These are phyloP conservation scores for Zoysia matrella DNA, from an alignment of 202 grass and related monocot genomes.

Conservation along the genomic window DNA sequence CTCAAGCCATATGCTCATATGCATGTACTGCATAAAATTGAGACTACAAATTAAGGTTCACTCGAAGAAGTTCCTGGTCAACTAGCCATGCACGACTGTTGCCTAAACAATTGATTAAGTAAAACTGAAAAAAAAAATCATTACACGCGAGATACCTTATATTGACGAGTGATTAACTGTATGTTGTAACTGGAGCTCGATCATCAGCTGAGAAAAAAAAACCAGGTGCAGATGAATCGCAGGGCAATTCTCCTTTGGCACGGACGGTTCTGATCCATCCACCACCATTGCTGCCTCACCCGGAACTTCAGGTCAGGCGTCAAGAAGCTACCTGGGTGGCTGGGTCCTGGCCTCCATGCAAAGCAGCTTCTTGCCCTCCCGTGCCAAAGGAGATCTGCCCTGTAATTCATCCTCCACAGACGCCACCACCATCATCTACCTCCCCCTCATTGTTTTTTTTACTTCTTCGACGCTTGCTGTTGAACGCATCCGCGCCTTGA, in stretches of 20 bases:
- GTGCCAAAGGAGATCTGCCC: constrained; percentile 59
- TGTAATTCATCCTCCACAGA: constrained; percentile 48
- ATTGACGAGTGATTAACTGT: background rate
- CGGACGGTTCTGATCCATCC: background rate
- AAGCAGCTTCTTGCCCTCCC: too few relatives aligned
- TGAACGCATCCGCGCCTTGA: background rate
- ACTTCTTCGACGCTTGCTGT: background rate
- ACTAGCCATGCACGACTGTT: too few relatives aligned
- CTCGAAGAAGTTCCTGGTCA: too few relatives aligned
- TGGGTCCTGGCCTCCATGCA: too few relatives aligned
- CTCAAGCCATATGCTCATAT: too few relatives aligned
- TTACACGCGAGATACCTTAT: background rate
- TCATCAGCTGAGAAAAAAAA: background rate
- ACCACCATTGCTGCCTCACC: constrained; percentile 1
- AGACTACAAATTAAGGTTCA: too few relatives aligned
- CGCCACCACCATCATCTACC: background rate
- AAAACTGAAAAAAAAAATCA: background rate
- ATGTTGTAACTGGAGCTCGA: background rate
- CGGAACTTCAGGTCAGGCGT: background rate
- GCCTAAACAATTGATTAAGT: too few relatives aligned
- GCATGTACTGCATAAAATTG: too few relatives aligned
- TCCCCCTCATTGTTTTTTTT: too few relatives aligned
- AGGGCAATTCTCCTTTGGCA: constrained; percentile 75
- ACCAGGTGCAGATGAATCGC: constrained; percentile 39
- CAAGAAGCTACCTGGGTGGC: background rate